Conservation (phyloP, 352 stramenopile species). For the Aphanomyces euteiches region DNA sequence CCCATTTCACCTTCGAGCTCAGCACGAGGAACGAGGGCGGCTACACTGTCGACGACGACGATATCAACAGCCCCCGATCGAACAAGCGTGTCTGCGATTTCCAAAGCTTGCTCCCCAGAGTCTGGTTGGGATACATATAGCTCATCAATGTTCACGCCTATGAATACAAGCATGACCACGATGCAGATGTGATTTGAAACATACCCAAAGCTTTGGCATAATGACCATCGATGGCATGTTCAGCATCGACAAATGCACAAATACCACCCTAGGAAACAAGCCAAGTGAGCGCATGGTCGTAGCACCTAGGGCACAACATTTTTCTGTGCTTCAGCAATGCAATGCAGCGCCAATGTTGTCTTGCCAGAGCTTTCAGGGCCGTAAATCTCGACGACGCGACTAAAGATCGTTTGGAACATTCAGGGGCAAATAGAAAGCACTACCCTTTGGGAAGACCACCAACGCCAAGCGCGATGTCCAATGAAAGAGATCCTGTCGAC, state of each 20-base stretch:
- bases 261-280: conserved; percentile 61
- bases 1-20: conserved; percentile 94
- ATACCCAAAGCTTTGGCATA: conserved; percentile 86
- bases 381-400: conserved; percentile 98
- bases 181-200: not conserved
- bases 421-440: not conserved
- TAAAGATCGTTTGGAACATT: conserved; percentile 29
- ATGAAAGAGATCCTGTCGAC: conserved; percentile 90
- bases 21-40: conserved; percentile 94
- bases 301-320: conserved; percentile 31
- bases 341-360: conserved; percentile 97
- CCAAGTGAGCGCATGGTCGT: too few relatives aligned
- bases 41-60: conserved; percentile 97
- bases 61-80: conserved; percentile 95
- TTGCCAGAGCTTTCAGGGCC: conserved; percentile 97
- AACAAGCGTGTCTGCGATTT: conserved; percentile 98
- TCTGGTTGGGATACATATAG: conserved; percentile 97
- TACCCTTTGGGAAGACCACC: conserved; percentile 93
- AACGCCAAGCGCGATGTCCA: conserved; percentile 88
- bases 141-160: conserved; percentile 94
- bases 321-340: conserved; percentile 95
- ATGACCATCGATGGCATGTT: conserved; percentile 96
- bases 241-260: conserved; percentile 97
- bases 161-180: not conserved
- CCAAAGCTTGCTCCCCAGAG: conserved; percentile 96